phyloP scores from a whole-genome alignment of 495 filamentous ascomycete genomes.

The Aspergillus bridgeri region DNA sequence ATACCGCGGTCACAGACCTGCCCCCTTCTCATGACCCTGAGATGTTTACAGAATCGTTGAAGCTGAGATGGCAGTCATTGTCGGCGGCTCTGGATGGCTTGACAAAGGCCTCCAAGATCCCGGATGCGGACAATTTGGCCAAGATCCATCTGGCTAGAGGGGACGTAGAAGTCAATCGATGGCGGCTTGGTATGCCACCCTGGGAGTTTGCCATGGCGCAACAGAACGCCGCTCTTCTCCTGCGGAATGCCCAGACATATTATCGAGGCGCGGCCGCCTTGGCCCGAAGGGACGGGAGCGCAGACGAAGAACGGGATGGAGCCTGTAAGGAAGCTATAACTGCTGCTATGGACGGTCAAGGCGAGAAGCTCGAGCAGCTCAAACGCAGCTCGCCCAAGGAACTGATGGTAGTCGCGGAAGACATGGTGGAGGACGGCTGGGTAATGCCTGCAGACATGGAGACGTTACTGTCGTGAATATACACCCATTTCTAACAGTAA shows the following conservation, averaged over 20 bases:
- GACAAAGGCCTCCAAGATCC: slow-evolving; percentile 51
- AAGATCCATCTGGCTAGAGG: slow-evolving; percentile 61
- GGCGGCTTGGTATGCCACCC: slow-evolving; percentile 48
- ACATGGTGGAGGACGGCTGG: slow-evolving; percentile 51
- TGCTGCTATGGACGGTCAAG: slow-evolving; percentile 41
- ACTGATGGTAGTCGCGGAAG: slow-evolving; percentile 37
- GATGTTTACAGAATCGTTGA: slow-evolving; percentile 22
- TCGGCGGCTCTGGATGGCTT: slow-evolving; percentile 46
- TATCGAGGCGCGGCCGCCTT: slow-evolving; percentile 58
- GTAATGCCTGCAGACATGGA: slow-evolving; percentile 36
- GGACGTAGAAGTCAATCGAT: slow-evolving; percentile 59
- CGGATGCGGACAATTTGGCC: slow-evolving; percentile 48
- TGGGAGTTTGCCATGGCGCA: slow-evolving; percentile 43
- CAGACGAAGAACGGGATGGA: slow-evolving; percentile 47
- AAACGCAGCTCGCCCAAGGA: slow-evolving; percentile 28
- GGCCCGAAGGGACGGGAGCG: slow-evolving; percentile 36
- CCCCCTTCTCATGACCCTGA: slow-evolving; percentile 29
- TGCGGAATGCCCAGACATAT: slow-evolving; percentile 62
- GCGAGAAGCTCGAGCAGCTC: slow-evolving; percentile 37
- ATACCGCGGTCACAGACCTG: slow-evolving; percentile 37
- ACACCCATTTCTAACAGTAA: slow-evolving; percentile 1
- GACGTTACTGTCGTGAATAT: slow-evolving; percentile 32
- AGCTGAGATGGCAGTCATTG: slow-evolving; percentile 48
- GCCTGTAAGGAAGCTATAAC: slow-evolving; percentile 44
- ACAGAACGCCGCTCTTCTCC: slow-evolving; percentile 46